Evolutionary conservation across 192 early-diverging fungal species (phyloP).

Genomic region (Funneliformis geosporum): DNA sequence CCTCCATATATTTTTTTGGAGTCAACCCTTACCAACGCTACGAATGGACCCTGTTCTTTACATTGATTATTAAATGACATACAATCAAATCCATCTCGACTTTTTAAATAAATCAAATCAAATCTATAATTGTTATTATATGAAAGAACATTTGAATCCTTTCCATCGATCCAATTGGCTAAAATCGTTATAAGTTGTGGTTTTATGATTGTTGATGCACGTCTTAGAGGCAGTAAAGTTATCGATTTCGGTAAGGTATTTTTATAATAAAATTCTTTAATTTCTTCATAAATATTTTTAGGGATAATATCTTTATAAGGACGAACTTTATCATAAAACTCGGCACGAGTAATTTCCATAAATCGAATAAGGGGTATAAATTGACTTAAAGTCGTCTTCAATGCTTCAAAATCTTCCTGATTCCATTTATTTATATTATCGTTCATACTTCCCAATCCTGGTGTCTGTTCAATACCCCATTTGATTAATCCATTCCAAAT

Average conservation of each 20-base stretch:
- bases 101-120: neutral
- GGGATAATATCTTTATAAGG: slow-evolving; percentile 1
- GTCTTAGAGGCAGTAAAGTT: too few relatives aligned
- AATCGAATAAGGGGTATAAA: neutral
- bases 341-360: neutral
- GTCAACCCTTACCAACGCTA: neutral
- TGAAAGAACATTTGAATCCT: neutral
- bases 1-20: neutral
- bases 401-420: neutral
- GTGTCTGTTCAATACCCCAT: too few relatives aligned
- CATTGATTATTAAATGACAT: neutral
- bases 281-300: neutral
- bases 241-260: too few relatives aligned
- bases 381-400: neutral
- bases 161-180: neutral
- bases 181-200: neutral
- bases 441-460: too few relatives aligned
- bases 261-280: neutral
- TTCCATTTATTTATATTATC: too few relatives aligned
- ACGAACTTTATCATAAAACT: slow-evolving; percentile 11
- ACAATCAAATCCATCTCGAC: neutral
- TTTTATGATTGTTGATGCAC: too few relatives aligned
- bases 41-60: neutral
- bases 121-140: neutral
- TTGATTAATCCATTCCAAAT: too few relatives aligned